Evolutionary conservation across 441 rosid genomes (phyloP).

Genomic region (Croton setiger): DNA sequence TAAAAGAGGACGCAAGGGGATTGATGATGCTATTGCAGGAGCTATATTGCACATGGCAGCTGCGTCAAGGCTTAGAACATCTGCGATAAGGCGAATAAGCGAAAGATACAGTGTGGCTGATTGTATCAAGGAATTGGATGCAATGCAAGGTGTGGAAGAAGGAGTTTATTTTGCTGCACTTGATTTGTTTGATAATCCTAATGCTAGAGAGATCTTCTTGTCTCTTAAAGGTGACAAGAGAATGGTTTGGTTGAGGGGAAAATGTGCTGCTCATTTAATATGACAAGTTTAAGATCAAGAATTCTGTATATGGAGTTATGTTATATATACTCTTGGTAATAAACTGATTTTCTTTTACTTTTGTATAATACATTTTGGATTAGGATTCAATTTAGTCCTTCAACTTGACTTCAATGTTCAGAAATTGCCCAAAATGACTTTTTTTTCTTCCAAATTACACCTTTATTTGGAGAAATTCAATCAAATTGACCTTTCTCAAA

Average conservation of each 20-base stretch:
- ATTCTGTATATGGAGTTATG: background rate
- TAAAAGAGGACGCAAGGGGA: conserved; percentile 50
- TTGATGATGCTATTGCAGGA: conserved; percentile 53
- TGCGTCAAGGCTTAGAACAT: conserved; percentile 43
- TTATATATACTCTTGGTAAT: background rate
- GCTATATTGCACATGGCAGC: conserved; percentile 54
- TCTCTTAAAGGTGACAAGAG: conserved; percentile 40
- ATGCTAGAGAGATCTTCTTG: conserved; percentile 58
- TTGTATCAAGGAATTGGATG: conserved; percentile 49
- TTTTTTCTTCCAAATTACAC: too few relatives aligned
- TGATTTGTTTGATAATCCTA: conserved; percentile 40
- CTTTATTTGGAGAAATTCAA: too few relatives aligned
- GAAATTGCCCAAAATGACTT: too few relatives aligned
- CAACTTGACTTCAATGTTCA: too few relatives aligned
- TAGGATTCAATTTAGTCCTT: background rate
- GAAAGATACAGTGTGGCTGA: conserved; percentile 41
- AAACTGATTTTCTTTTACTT: background rate
- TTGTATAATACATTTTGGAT: background rate
- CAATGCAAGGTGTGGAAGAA: conserved; percentile 33
- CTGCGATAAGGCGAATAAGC: conserved; percentile 28
- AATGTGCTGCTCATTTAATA: conserved; percentile 27
- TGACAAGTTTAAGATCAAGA: conserved; percentile 15
- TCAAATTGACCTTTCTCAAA: too few relatives aligned
- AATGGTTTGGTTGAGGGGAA: conserved; percentile 44
- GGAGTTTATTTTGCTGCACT: conserved; percentile 50